Evolutionary conservation across 2,329 filamentous ascomycete genomes (phyloP), one percentile per base, ranked within the genome.

Genomic region (Ceratocystiopsis sp.): DNA sequence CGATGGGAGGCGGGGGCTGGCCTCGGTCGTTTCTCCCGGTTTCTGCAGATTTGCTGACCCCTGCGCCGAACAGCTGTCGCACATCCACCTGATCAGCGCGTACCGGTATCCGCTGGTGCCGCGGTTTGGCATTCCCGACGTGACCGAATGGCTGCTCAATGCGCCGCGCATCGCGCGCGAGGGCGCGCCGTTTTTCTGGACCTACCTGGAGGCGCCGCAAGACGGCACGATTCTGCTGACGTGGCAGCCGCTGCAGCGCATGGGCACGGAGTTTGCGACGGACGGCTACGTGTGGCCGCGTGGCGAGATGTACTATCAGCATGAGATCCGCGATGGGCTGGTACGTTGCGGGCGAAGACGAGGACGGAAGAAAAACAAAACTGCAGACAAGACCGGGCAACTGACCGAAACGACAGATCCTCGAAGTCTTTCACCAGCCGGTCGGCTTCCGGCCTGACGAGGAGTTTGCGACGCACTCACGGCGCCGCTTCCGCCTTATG

Each of bases 261-360:
- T 83, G 44, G 75, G 74, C 4, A 77, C 73, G 2, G 80, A 78
- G 53, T 93, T 87, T 57, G 79, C 89, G 10, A 93, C 82, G 34
- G 89, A 98, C 64, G 91, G 91, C 39, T 93, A 87, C 58, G 69
- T 95, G 16, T 98, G 87, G 87, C 78, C 78, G 15, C 82, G 86
- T 51, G 73, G 75, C 7, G 89, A 98, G 62, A 71, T 79, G 42
- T 74, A 75, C 37, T 89, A 79, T 52, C 78, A 78, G 49, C 78
- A 86, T 48, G 81, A 93, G 44, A 61, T 77, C 46, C 72, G 79
- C 48, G 70, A 74, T 50, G 71, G 69, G 41, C 54, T 74, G 58
- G 72, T 75, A 65, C 43, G 69, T 57, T 14, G 34, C 4, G 19
- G 17, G 21, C 5, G 33, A 18, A 3, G 19, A 13, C 5, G 15